Conservation (phyloP, 805 yeast genomes). For the Pichia phayaonensis region DNA sequence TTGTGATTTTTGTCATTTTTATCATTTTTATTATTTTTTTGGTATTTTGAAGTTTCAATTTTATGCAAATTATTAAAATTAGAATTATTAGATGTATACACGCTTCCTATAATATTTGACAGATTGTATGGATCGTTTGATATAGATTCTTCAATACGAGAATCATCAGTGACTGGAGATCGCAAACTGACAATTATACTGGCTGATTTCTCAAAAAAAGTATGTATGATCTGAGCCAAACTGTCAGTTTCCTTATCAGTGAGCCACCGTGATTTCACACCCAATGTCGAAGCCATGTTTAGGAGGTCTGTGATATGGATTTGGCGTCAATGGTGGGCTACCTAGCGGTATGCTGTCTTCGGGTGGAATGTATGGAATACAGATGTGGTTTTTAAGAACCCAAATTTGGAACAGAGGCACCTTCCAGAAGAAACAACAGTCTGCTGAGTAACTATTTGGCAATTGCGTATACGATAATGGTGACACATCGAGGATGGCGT, state of each 20-base stretch:
- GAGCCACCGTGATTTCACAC: conserved; percentile 14
- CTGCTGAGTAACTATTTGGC: background rate
- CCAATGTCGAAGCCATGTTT: conserved; percentile 1
- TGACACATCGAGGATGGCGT: background rate
- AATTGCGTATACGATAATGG: background rate
- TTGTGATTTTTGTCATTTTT: background rate
- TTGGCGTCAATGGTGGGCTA: background rate
- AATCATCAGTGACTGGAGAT: conserved; percentile 11
- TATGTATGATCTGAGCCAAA: conserved; percentile 32
- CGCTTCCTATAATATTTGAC: background rate
- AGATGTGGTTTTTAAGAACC: background rate
- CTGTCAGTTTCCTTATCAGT: conserved; percentile 27
- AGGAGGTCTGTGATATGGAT: background rate
- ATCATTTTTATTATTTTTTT: background rate
- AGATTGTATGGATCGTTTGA: background rate
- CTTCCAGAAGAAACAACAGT: background rate
- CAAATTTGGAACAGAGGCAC: background rate
- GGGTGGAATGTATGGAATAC: background rate
- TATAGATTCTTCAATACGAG: background rate
- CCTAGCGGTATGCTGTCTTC: background rate
- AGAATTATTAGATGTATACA: background rate
- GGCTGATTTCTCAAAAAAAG: conserved; percentile 59
- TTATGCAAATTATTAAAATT: background rate
- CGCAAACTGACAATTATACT: conserved; percentile 36
- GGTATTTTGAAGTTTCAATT: background rate